A percentile compares a stretch with the other conserved stretches of the same genome.
phyloP scores from a whole-genome alignment of 192 early-diverging fungal species.

The Gryganskiella cystojenkinii region DNA sequence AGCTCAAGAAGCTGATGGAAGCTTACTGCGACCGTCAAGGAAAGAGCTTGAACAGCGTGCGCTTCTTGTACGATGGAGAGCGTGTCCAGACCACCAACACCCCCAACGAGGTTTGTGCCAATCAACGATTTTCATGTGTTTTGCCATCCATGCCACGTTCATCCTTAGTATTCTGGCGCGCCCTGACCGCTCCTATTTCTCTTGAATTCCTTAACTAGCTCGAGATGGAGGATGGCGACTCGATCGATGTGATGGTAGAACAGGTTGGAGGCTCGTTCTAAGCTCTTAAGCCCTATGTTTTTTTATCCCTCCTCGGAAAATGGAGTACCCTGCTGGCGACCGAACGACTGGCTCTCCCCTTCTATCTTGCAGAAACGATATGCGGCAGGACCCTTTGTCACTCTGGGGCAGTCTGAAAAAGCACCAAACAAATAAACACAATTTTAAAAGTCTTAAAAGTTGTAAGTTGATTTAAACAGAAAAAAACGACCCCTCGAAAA shows the following conservation, averaged over 20 bases:
- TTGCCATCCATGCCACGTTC: not conserved
- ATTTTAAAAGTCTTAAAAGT: too few species aligned
- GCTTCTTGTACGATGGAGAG: conserved; percentile 92
- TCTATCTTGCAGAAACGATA: too few species aligned
- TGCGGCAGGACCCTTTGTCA: too few species aligned
- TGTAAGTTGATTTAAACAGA: too few species aligned
- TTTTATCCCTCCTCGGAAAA: too few species aligned
- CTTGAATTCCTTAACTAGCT: conserved; percentile 60
- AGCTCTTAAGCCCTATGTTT: not conserved
- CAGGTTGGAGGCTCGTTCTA: conserved; percentile 76
- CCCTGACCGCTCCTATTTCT: not conserved
- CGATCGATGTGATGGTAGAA: conserved; percentile 94
- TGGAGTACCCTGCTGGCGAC: too few species aligned
- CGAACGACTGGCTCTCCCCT: too few species aligned
- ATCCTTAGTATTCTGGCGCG: not conserved
- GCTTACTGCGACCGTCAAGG: conserved; percentile 92
- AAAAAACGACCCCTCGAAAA: too few species aligned
- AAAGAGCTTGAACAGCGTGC: conserved; percentile 79
- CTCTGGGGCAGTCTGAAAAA: too few species aligned
- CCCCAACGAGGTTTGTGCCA: conserved; percentile 76
- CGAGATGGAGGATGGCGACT: conserved; percentile 95
- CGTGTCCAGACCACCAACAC: conserved; percentile 84
- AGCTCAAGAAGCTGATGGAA: conserved; percentile 93
- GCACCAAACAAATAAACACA: too few species aligned
- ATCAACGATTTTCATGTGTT: not conserved